Evolutionary conservation across 257 asterid species (phyloP), one percentile per base, ranked within the genome.

Genomic region (Orobanche coerulescens): DNA sequence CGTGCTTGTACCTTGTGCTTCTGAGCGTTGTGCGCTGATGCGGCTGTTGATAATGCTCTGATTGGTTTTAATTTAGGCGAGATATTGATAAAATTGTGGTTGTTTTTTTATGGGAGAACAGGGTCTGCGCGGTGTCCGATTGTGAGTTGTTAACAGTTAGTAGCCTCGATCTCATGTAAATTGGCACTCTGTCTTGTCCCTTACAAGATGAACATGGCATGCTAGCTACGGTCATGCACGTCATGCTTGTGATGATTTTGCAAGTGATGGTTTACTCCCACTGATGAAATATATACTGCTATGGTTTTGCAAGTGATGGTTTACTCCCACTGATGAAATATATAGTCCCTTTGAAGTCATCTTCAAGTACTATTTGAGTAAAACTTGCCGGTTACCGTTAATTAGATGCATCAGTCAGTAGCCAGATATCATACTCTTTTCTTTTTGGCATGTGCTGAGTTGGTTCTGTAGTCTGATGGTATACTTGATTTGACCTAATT

Each of bases 1-100:
- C 58, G 20, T 71, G 62, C 19, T 58, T 47, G 81, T 64, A 49
- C 67, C 37, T 46, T 47, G 55, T 36, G 72, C 46, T 34, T 71
- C 47, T 31, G 28, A 36, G 18, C 50, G 62, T 65, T 71, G 65
- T 13, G n/a, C 54, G 34, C 14, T 34, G 61, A 11, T 58, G 67
- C 34, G 64, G 52, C 34, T 54, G 64, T 61, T 31, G 53, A n/a
- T 46, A 43, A 6, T 42, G 67, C 18, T 24, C 19, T 67, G 69
- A 30, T 23, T 1, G 47, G 22, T 56, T 33, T 70, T 53, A 64
- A 31, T 58, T 70, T 49, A 62, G 67, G 68, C 36, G 20, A 24
- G 22, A 22, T 56, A 28, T 12, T 58, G 76, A 25, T 46, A 61
- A 30, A 26, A 40, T 55, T 5, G 14, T 49, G 63, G 61, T 40